Base-by-base conservation (phyloP, 768 basidiomycete genomes). In the Lanmaoa pseudosensibilis region DNA sequence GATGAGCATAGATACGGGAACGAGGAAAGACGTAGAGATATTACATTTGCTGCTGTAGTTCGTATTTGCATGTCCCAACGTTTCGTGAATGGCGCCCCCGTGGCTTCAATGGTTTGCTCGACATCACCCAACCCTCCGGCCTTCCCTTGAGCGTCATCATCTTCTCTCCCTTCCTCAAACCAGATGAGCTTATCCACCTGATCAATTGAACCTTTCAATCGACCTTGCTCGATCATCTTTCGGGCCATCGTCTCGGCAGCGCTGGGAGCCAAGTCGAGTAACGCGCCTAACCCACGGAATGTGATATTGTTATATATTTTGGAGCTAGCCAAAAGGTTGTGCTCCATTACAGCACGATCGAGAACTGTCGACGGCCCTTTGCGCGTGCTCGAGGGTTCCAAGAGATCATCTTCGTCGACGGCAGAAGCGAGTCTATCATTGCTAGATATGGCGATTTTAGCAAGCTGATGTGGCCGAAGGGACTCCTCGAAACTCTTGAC, bases 271-370 rank as follows among this genome's bases (percentile, higher is more conserved):
- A 98, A 76, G 68, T 94, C 92, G 46, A 99, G 80, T 16, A 98
- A 77, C 1, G 90, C 85, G 21, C 97, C 97, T 11, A 98, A 75
- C n/a, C 96, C 97, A 27, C 83, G 78, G 74, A 98, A 98, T 27
- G 93, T 92, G 75, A 99, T 97, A 65, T 98, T 98, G 70, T 92
- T 94, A 71, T 98, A 99, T 50, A 98, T 94, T 66, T 94, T 92
- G 4, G 94, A 96, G 71, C 94, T 94, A 5, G 95, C 94, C 58
- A 98, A 83, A 11, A 99, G 80, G 72, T 99, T 99, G 75, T 99
- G 97, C 70, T 99, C 97, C 88, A 98, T 92, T 45, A 99, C 94
- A 7, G 97, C 97, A 45, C 95, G 85, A 71, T 98, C 97, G 41
- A 99, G 81, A 19, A 99, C 95, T 11, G 95, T 98, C 7, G 92